Conservation (phyloP, 129 eudicot species). For the Heracleum sosnowskyi region DNA sequence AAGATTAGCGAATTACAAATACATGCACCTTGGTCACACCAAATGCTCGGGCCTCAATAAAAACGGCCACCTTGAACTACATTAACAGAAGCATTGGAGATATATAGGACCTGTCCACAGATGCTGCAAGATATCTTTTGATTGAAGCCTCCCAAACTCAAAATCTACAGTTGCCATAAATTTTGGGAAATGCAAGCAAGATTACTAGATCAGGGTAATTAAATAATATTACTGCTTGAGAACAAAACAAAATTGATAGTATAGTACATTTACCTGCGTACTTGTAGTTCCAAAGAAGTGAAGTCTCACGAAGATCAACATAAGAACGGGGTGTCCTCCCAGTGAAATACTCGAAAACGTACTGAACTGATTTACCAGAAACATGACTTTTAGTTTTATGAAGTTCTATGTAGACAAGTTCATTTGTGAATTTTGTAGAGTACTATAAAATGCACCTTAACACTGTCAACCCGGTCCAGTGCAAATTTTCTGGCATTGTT, state of each 20-base stretch:
- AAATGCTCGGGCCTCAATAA: slow-evolving; percentile 84
- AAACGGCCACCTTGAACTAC: slow-evolving; percentile 87
- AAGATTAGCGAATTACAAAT: not conserved
- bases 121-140: slow-evolving; percentile 86
- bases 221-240: not conserved
- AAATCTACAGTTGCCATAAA: slow-evolving; percentile 35
- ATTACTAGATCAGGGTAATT: not conserved
- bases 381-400: not conserved
- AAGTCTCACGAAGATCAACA: too few species aligned
- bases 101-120: slow-evolving; percentile 96
- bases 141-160: slow-evolving; percentile 88
- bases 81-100: slow-evolving; percentile 85
- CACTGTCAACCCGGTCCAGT: slow-evolving; percentile 82
- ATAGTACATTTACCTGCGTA: slow-evolving; percentile 42
- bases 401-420: not conserved
- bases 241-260: not conserved
- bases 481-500: slow-evolving; percentile 67
- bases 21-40: slow-evolving; percentile 75
- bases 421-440: not conserved
- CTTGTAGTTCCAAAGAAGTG: slow-evolving; percentile 87
- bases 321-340: too few species aligned
- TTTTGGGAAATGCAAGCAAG: not conserved
- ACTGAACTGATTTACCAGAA: slow-evolving; percentile 31
- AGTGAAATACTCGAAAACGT: too few species aligned
- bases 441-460: slow-evolving; percentile 35